Evolutionary conservation across 805 yeast species (phyloP).

Genomic region (Saturnispora saitoi): DNA sequence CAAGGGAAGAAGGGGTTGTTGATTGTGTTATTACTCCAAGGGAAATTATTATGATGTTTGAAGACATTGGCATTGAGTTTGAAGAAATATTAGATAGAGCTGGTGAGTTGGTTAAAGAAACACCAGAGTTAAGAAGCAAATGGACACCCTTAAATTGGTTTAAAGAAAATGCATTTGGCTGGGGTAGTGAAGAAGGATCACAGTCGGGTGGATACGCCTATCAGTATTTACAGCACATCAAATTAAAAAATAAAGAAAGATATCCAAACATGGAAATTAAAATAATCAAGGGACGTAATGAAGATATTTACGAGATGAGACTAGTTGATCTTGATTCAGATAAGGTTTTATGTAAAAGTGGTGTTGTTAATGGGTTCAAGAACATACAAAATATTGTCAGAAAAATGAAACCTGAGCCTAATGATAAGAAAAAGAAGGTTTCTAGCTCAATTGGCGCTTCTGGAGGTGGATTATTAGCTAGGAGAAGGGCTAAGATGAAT

Average conservation of each 20-base stretch:
- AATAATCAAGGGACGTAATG: conserved; percentile 56
- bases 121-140: conserved; percentile 14
- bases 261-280: conserved; percentile 22
- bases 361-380: conserved; percentile 82
- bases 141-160: conserved; percentile 58
- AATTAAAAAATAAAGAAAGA: conserved; percentile 8
- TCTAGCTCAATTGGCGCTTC: too few relatives aligned
- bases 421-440: background rate
- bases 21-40: conserved; percentile 92
- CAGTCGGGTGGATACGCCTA: conserved; percentile 85
- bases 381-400: conserved; percentile 92
- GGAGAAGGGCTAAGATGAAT: conserved; percentile 32
- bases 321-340: conserved; percentile 34
- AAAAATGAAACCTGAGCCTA: conserved; percentile 47
- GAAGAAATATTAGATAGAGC: conserved; percentile 17
- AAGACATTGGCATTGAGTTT: conserved; percentile 40
- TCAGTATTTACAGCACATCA: conserved; percentile 41
- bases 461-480: conserved; percentile 28
- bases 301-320: conserved; percentile 65
- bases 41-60: conserved; percentile 52
- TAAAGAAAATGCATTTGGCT: conserved; percentile 33
- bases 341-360: conserved; percentile 39
- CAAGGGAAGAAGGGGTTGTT: conserved; percentile 59
- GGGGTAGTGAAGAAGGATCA: conserved; percentile 73
- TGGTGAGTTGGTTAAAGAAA: conserved; percentile 6